Evolutionary conservation across 768 basidiomycete genomes (phyloP).

Genomic region (Collybia nuda): DNA sequence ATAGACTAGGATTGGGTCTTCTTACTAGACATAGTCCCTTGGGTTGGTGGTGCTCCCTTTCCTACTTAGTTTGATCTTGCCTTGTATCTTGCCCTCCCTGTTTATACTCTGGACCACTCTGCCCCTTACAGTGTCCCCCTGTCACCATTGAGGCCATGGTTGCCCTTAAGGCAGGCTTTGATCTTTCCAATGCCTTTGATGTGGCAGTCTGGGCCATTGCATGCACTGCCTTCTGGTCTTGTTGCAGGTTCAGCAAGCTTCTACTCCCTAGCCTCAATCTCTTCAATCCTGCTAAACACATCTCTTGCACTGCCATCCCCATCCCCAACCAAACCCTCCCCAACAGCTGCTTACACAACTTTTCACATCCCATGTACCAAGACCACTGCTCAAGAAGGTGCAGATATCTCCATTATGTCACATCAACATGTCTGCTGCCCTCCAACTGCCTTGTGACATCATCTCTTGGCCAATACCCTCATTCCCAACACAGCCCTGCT

Average conservation of each 20-base stretch:
- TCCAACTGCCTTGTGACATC: neutral
- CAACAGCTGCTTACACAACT: slow-evolving; percentile 8
- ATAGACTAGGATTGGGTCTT: no score
- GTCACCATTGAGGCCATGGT: slow-evolving; percentile 6
- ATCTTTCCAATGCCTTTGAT: slow-evolving; percentile 9
- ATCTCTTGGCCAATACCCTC: neutral
- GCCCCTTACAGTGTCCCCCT: slow-evolving; percentile 13
- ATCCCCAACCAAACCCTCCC: neutral
- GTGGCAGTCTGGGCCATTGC: slow-evolving; percentile 5
- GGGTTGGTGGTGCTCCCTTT: no score
- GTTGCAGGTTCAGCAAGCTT: slow-evolving; percentile 4
- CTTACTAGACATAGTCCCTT: no score
- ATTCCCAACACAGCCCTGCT: neutral
- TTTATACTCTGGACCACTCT: slow-evolving; percentile 33
- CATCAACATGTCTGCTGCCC: neutral
- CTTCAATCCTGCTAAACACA: neutral
- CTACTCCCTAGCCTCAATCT: slow-evolving; percentile 5
- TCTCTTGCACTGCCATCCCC: neutral
- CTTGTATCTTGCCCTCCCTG: no score
- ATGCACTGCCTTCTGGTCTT: slow-evolving; percentile 6
- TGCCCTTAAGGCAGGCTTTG: slow-evolving; percentile 1
- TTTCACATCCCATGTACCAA: slow-evolving; percentile 24
- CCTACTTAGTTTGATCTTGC: no score
- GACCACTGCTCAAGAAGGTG: slow-evolving; percentile 13
- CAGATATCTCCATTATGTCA: slow-evolving; percentile 22